These are phyloP conservation scores for Leishmania braziliensis DNA, from an alignment of 208 protist species.

Conservation along the genomic window DNA sequence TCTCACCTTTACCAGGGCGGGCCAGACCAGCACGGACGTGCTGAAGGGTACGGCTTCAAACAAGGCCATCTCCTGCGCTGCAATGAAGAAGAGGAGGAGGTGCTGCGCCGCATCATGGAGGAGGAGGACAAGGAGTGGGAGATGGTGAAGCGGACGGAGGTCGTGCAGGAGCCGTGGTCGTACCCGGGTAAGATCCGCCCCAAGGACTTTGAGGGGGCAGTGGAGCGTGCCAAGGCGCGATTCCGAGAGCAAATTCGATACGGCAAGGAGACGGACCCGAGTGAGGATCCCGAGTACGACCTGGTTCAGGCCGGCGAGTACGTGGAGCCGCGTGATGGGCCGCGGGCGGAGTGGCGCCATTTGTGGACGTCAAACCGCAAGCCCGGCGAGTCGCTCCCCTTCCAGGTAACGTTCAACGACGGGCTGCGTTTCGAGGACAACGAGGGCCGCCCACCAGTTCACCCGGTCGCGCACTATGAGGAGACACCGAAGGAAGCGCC, in stretches of 20 bases:
- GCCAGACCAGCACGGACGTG: conserved; percentile 78
- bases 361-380: conserved; percentile 83
- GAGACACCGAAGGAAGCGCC: conserved; percentile 80
- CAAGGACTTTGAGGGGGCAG: conserved; percentile 80
- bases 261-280: conserved; percentile 86
- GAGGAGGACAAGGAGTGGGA: conserved; percentile 93
- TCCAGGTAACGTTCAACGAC: conserved; percentile 90
- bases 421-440: conserved; percentile 89
- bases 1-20: conserved; percentile 78
- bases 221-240: conserved; percentile 86
- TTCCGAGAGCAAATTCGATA: conserved; percentile 83
- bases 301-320: conserved; percentile 87
- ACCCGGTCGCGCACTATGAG: conserved; percentile 85
- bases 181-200: conserved; percentile 90
- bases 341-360: conserved; percentile 89
- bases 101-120: conserved; percentile 91
- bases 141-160: conserved; percentile 91
- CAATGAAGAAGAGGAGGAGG: conserved; percentile 86
- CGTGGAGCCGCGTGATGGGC: conserved; percentile 89
- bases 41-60: conserved; percentile 90
- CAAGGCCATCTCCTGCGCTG: conserved; percentile 89
- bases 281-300: conserved; percentile 89
- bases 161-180: conserved; percentile 91
- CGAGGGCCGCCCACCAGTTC: conserved; percentile 76
- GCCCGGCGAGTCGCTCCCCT: conserved; percentile 61